These are phyloP conservation scores for Trichoderma polysporum DNA, from an alignment of 2,329 filamentous ascomycete genomes.

Conservation along the genomic window DNA sequence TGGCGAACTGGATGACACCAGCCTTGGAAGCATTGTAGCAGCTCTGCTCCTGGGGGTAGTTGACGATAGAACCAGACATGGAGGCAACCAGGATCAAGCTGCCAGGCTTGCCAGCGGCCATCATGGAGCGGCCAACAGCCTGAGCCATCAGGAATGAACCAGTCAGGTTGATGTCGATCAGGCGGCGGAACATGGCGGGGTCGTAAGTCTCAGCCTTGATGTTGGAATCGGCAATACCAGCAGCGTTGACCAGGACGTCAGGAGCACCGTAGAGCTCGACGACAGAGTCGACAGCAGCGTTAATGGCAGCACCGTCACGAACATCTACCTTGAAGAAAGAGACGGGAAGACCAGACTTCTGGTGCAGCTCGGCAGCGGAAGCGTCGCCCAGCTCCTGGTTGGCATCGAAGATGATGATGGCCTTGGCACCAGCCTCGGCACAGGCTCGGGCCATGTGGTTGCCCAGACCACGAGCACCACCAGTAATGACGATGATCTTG, in stretches of 20 bases:
- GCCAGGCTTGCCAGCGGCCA: conserved; percentile 67
- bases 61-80: conserved; percentile 82
- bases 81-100: conserved; percentile 75
- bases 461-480: conserved; percentile 73
- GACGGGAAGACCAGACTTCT: conserved; percentile 70
- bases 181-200: conserved; percentile 71
- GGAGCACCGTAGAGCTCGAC: conserved; percentile 66
- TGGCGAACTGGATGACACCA: conserved; percentile 73
- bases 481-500: conserved; percentile 72
- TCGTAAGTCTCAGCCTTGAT: conserved; percentile 79
- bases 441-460: conserved; percentile 78
- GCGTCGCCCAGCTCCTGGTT: conserved; percentile 73
- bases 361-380: conserved; percentile 66
- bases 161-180: conserved; percentile 80
- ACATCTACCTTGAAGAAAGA: conserved; percentile 80
- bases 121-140: conserved; percentile 71
- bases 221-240: conserved; percentile 80
- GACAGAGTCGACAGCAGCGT: conserved; percentile 66
- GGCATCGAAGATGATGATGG: conserved; percentile 73
- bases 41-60: conserved; percentile 80
- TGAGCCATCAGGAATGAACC: conserved; percentile 77
- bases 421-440: conserved; percentile 72
- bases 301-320: conserved; percentile 67
- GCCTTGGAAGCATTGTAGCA: conserved; percentile 86
- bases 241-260: conserved; percentile 76